These are phyloP conservation scores for Bidens hawaiensis DNA, from an alignment of 140 eudicot species.

Conservation along the genomic window DNA sequence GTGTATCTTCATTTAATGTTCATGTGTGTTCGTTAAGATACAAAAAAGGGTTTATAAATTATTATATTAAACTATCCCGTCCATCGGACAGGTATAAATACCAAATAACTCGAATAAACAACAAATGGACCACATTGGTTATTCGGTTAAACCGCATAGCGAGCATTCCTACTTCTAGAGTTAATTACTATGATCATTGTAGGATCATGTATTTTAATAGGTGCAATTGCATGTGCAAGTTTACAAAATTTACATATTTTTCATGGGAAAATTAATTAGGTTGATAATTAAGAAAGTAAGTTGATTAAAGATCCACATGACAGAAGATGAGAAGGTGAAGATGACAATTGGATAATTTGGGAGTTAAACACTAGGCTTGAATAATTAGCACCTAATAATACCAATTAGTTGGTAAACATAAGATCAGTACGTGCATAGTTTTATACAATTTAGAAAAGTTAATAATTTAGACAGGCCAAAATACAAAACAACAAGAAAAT, in stretches of 20 bases:
- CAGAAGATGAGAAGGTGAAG: conserved; percentile 18
- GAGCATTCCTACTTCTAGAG: too few species aligned
- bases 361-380: conserved; percentile 20
- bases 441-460: conserved; percentile 18
- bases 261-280: neutral
- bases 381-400: conserved; percentile 6
- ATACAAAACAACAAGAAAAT: conserved; percentile 5
- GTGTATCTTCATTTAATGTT: too few species aligned
- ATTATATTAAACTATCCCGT: too few species aligned
- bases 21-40: too few species aligned
- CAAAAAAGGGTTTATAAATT: too few species aligned
- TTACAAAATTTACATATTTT: neutral
- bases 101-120: too few species aligned
- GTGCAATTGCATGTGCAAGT: neutral
- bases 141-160: too few species aligned
- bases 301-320: conserved; percentile 4
- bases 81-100: too few species aligned
- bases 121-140: too few species aligned
- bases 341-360: conserved; percentile 22
- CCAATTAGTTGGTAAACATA: conserved; percentile 16
- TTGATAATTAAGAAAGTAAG: neutral
- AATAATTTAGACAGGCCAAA: conserved; percentile 3
- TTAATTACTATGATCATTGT: neutral
- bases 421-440: conserved; percentile 11
- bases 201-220: neutral